Conservation (phyloP, 805 yeast genomes). For the Saccharomycopsis guyanensis region DNA sequence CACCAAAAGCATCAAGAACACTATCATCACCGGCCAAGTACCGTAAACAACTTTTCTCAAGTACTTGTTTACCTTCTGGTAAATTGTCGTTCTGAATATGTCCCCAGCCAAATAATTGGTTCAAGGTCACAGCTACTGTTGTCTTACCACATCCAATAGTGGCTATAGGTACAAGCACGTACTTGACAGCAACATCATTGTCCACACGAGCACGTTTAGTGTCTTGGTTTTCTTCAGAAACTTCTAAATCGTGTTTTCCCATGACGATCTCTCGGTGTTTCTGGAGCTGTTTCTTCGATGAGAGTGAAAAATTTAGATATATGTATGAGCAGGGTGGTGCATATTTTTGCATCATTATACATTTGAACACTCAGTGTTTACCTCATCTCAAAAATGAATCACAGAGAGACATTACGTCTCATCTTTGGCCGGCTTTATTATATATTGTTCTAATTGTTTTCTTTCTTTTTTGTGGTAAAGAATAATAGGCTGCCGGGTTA, state of each 20-base stretch:
- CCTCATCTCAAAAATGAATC: too few species aligned
- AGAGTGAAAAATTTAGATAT: neutral
- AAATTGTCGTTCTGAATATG: constrained; percentile 80
- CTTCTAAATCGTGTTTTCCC: constrained; percentile 9
- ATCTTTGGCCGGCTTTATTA: too few species aligned
- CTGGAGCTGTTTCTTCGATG: too few species aligned
- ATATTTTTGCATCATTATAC: neutral
- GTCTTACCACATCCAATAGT: constrained; percentile 96
- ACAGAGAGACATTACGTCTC: too few species aligned
- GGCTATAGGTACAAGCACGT: constrained; percentile 72
- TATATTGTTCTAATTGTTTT: too few species aligned
- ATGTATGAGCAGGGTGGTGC: neutral
- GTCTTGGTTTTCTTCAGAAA: neutral
- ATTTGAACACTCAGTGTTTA: neutral
- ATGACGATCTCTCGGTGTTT: too few species aligned
- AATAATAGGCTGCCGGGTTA: too few species aligned
- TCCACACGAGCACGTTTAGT: neutral
- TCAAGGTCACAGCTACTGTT: constrained; percentile 60
- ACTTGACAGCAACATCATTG: constrained; percentile 35
- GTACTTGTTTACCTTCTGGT: constrained; percentile 36
- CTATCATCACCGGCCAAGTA: constrained; percentile 20
- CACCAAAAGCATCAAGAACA: neutral
- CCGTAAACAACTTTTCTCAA: constrained; percentile 40
- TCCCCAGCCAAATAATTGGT: constrained; percentile 50
- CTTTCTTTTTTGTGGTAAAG: too few species aligned